Evolutionary conservation across 2,329 filamentous ascomycete species (phyloP).

Genomic region (Lecanicillium sp.): DNA sequence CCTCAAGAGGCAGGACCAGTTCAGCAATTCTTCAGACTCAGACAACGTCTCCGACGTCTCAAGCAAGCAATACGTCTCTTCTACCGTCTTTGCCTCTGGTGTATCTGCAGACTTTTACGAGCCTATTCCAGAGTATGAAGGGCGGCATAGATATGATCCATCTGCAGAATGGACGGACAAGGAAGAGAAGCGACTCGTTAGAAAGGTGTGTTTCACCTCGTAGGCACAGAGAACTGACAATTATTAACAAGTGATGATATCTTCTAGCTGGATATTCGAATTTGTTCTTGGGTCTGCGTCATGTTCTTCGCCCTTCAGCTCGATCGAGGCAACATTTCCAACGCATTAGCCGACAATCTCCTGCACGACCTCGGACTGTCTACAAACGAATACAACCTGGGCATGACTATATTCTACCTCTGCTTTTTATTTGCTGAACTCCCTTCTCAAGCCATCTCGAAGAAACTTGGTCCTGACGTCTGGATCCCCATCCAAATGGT

Average conservation of each 20-base stretch:
- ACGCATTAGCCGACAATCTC: conserved; percentile 35
- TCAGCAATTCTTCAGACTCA: conserved; percentile 1
- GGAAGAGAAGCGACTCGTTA: conserved; percentile 35
- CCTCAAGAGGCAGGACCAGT: too few relatives aligned
- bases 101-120: conserved; percentile 26
- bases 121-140: conserved; percentile 49
- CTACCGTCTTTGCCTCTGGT: conserved; percentile 3
- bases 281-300: conserved; percentile 34
- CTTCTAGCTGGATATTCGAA: conserved; percentile 21
- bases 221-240: too few relatives aligned
- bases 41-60: conserved; percentile 3
- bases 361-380: conserved; percentile 28
- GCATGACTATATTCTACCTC: conserved; percentile 40
- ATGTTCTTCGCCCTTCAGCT: conserved; percentile 42
- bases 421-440: conserved; percentile 47
- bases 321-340: conserved; percentile 33
- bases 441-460: conserved; percentile 48
- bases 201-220: conserved; percentile 1
- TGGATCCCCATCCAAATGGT: conserved; percentile 51
- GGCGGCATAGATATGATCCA: conserved; percentile 50
- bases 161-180: conserved; percentile 44
- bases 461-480: conserved; percentile 36
- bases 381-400: conserved; percentile 38
- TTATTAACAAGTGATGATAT: too few relatives aligned
- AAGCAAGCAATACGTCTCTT: background rate